Conservation (phyloP, 164 flowering plant species). For the Houttuynia cordata region DNA sequence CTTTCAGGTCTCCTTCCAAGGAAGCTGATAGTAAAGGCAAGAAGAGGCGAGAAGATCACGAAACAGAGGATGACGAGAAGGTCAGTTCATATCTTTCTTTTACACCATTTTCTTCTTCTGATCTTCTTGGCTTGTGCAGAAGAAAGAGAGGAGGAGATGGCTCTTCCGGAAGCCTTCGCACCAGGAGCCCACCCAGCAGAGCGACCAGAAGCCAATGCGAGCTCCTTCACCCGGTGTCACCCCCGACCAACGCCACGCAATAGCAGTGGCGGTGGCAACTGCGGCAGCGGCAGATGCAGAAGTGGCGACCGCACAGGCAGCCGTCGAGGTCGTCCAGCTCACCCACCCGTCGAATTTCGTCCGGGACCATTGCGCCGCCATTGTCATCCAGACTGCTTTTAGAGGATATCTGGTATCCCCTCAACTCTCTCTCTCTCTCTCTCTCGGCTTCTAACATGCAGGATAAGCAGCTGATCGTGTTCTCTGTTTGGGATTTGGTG, state of each 20-base stretch:
- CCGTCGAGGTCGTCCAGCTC: constrained; percentile 41
- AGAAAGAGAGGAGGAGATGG: constrained; percentile 62
- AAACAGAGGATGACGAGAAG: constrained; percentile 58
- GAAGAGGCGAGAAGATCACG: constrained; percentile 38
- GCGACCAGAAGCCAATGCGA: constrained; percentile 12
- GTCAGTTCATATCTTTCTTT: constrained; percentile 14
- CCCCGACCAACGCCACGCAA: constrained; percentile 38
- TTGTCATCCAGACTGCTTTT: constrained; percentile 65
- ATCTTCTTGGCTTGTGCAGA: constrained; percentile 23
- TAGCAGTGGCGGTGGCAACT: constrained; percentile 49
- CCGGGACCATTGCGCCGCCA: constrained; percentile 41
- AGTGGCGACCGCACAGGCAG: constrained; percentile 57
- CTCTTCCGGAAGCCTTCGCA: constrained; percentile 39
- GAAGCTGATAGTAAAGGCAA: constrained; percentile 27
- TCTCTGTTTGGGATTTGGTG: no score
- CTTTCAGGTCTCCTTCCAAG: constrained; percentile 70
- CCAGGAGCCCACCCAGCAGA: constrained; percentile 14
- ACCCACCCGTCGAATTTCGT: constrained; percentile 27
- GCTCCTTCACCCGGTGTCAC: constrained; percentile 3
- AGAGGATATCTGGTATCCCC: constrained; percentile 78
- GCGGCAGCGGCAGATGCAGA: constrained; percentile 62
- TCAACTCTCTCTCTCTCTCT: no score
- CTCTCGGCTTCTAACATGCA: no score
- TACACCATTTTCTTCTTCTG: neutral
- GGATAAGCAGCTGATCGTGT: no score